phyloP scores from a whole-genome alignment of 371 early-diverging fungal genomes.

The Phascolomyces articulosus region DNA sequence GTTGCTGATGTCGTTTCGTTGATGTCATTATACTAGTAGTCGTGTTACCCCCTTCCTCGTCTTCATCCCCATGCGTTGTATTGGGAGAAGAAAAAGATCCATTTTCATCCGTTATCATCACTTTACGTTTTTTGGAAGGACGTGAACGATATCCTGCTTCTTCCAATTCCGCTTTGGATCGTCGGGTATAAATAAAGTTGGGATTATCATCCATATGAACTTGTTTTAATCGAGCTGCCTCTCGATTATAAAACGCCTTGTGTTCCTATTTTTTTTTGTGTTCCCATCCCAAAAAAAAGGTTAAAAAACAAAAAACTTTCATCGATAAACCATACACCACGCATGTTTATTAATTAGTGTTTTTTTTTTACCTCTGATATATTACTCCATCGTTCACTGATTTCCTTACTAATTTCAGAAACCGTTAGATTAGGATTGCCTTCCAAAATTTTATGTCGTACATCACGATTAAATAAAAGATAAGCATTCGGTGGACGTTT shows the following conservation, averaged over 20 bases:
- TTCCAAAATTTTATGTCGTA: constrained; percentile 60
- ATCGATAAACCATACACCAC: background rate
- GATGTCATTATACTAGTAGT: no score
- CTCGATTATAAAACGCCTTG: constrained; percentile 38
- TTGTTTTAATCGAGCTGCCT: constrained; percentile 59
- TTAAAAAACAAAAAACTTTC: no score
- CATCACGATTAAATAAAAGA: constrained; percentile 64
- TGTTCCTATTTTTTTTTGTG: no score
- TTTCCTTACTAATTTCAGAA: constrained; percentile 62
- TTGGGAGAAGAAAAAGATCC: constrained; percentile 6
- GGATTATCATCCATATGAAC: constrained; percentile 63
- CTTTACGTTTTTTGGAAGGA: constrained; percentile 29
- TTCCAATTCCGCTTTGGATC: constrained; percentile 64
- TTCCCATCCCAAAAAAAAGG: no score
- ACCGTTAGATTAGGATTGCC: constrained; percentile 57
- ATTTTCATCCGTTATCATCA: constrained; percentile 2
- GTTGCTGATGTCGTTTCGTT: constrained; percentile 11
- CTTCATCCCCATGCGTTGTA: no score
- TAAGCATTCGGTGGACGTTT: constrained; percentile 74
- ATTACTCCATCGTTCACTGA: constrained; percentile 59
- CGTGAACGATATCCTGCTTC: constrained; percentile 41
- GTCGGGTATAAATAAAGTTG: constrained; percentile 64
- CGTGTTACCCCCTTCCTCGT: background rate
- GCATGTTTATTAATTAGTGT: no score
- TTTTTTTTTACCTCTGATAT: constrained; percentile 24